Evolutionary conservation across 2,329 filamentous ascomycete genomes (phyloP).

Genomic region (Aureobasidium uvarum): DNA sequence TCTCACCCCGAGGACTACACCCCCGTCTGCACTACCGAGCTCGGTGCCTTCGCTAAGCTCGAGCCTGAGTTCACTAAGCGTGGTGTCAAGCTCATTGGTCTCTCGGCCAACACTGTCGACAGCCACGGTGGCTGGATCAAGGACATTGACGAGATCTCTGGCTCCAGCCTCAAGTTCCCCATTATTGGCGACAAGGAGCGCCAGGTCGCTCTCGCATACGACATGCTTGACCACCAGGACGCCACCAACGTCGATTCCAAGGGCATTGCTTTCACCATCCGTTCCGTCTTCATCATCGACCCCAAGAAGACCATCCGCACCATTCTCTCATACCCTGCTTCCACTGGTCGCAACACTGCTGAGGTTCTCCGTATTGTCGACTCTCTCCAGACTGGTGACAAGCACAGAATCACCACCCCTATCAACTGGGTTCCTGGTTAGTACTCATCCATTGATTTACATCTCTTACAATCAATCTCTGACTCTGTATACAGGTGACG

Average conservation of each 20-base stretch:
- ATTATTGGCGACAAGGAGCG: slow-evolving; percentile 56
- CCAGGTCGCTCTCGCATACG: slow-evolving; percentile 52
- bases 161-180: slow-evolving; percentile 50
- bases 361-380: slow-evolving; percentile 54
- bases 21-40: slow-evolving; percentile 62
- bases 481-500: slow-evolving; percentile 10
- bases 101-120: slow-evolving; percentile 53
- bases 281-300: slow-evolving; percentile 64
- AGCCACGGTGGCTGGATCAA: slow-evolving; percentile 54
- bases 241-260: slow-evolving; percentile 59
- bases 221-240: slow-evolving; percentile 56
- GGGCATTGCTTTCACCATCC: slow-evolving; percentile 62
- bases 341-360: slow-evolving; percentile 57
- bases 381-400: slow-evolving; percentile 57
- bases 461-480: slow-evolving; percentile 39
- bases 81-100: slow-evolving; percentile 61
- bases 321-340: slow-evolving; percentile 62
- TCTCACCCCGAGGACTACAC: slow-evolving; percentile 65
- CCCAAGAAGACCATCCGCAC: slow-evolving; percentile 63
- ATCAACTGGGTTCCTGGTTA: slow-evolving; percentile 59
- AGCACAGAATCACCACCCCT: slow-evolving; percentile 59
- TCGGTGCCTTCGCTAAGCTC: slow-evolving; percentile 62
- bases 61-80: slow-evolving; percentile 63
- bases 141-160: slow-evolving; percentile 54
- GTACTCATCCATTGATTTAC: slow-evolving; percentile 36